Conservation (phyloP, 129 eudicot genomes). For the Erigeron canadensis region DNA sequence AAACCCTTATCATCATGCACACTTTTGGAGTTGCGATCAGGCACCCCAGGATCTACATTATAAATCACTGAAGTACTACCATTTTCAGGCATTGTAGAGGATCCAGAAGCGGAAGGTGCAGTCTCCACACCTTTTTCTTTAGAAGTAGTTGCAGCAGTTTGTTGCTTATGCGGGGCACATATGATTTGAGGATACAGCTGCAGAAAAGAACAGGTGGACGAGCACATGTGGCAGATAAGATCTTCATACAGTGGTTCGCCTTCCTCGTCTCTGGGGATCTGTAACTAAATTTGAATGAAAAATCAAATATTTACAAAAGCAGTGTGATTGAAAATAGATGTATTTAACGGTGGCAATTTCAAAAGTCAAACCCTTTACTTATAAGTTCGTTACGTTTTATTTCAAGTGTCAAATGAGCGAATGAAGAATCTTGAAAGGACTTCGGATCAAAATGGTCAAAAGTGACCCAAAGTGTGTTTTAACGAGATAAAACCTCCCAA, state of each 20-base stretch:
- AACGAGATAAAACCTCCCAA: background rate
- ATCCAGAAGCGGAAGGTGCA: constrained; percentile 28
- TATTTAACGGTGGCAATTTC: background rate
- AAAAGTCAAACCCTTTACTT: background rate
- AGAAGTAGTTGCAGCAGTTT: constrained; percentile 28
- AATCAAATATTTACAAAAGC: constrained; percentile 4
- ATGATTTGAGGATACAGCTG: constrained; percentile 58
- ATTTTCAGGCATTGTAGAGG: constrained; percentile 34
- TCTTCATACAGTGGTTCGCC: constrained; percentile 91
- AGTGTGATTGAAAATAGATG: background rate
- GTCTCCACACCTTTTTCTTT: constrained; percentile 49
- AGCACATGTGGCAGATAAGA: constrained; percentile 76
- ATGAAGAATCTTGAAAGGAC: background rate
- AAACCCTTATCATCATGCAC: constrained; percentile 18
- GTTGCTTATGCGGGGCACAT: constrained; percentile 37
- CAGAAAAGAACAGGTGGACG: constrained; percentile 62
- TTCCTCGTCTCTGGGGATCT: constrained; percentile 87
- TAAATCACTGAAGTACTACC: constrained; percentile 28
- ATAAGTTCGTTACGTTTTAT: background rate
- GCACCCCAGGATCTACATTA: constrained; percentile 8
- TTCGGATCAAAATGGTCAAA: background rate
- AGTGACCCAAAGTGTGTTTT: background rate
- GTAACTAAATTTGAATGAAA: constrained; percentile 13
- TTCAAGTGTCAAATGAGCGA: background rate
- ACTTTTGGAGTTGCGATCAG: constrained; percentile 21